Evolutionary conservation across 208 protist species (phyloP), one percentile per base, ranked within the genome.

Genomic region (Acanthamoeba castellanii): DNA sequence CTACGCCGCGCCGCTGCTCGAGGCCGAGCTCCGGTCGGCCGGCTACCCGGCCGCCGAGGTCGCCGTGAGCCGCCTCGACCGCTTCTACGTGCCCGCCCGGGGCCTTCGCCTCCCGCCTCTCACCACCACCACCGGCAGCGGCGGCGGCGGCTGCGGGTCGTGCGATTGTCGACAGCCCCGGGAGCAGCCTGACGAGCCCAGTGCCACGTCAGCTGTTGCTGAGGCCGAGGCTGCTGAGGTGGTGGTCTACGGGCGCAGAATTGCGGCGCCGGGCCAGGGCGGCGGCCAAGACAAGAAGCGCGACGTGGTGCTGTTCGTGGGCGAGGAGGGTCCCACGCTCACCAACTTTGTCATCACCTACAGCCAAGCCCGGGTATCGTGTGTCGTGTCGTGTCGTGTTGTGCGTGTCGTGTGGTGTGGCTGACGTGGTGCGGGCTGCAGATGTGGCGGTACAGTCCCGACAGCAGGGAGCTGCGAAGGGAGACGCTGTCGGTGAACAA

Each of bases 281-380:
- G 20, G n/a, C 70, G 16, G 70, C 9, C n/a, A 72, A 5, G 55
- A 37, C 50, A 22, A 68, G 94, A 66, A 94, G 84, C 5, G 34
- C 70, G 34, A 91, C 42, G 94, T 74, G 11, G 82, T 96, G 34
- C 25, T 97, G 32, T 97, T 72, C 66, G 95, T 97, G 55, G 95
- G 96, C n/a, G n/a, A 85, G 30, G 95, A 96, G 88, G 89, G 94
- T 32, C 64, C 94, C 32, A 97, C 96, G 20, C 89, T 97, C 30
- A 97, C 93, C 30, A 97, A 97, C 70, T 81, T 97, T 37, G 78
- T 97, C 45, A 68, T 97, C 45, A 95, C 82, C 87, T 95, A 93
- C 93, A 96, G 93, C 61, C 70, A 96, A 30, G 92, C 82, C 18
- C 78, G 18, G 76, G 96, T 96, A 70, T 45, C 32, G 45, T 18